These are phyloP conservation scores for Neolecta irregularis DNA, from an alignment of 1,139 yeast genomes.

Conservation along the genomic window DNA sequence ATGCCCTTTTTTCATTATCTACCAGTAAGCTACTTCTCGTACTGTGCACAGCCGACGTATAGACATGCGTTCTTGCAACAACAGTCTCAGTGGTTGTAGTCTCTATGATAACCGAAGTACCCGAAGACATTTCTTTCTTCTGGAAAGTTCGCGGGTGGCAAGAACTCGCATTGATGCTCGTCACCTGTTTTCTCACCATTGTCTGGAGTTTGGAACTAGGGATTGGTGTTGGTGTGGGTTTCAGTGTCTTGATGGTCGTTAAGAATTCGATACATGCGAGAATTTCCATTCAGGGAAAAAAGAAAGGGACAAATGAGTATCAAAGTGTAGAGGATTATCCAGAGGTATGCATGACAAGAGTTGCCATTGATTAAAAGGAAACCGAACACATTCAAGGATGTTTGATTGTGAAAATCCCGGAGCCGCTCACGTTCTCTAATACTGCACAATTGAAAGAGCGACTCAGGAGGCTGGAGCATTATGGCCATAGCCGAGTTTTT, in stretches of 20 bases:
- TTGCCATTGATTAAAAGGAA: too few relatives aligned
- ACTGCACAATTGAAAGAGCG: conserved; percentile 68
- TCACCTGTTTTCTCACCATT: conserved; percentile 58
- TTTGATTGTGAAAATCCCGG: conserved; percentile 74
- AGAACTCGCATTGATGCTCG: conserved; percentile 57
- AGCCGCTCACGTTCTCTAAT: conserved; percentile 84
- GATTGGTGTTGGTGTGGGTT: conserved; percentile 66
- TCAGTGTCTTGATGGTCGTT: conserved; percentile 65
- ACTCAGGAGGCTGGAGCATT: conserved; percentile 60
- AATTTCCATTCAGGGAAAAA: conserved; percentile 73
- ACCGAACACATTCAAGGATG: conserved; percentile 75
- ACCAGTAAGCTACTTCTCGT: too few relatives aligned
- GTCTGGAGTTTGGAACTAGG: conserved; percentile 83
- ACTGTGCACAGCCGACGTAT: too few relatives aligned
- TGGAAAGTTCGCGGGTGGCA: conserved; percentile 57
- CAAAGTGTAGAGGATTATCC: conserved; percentile 20
- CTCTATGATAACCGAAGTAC: conserved; percentile 72
- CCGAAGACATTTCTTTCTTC: conserved; percentile 62
- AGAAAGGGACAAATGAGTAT: conserved; percentile 52
- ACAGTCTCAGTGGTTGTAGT: conserved; percentile 70
- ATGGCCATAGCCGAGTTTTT: conserved; percentile 71
- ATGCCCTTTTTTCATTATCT: conserved; percentile 53
- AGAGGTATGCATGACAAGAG: too few relatives aligned
- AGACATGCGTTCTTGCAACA: conserved; percentile 61
- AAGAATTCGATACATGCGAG: conserved; percentile 77